A percentile compares a stretch with the other conserved stretches of the same genome.
Evolutionary conservation across 148 eudicot species (phyloP).

Genomic region (Rhododendron griersonianum): DNA sequence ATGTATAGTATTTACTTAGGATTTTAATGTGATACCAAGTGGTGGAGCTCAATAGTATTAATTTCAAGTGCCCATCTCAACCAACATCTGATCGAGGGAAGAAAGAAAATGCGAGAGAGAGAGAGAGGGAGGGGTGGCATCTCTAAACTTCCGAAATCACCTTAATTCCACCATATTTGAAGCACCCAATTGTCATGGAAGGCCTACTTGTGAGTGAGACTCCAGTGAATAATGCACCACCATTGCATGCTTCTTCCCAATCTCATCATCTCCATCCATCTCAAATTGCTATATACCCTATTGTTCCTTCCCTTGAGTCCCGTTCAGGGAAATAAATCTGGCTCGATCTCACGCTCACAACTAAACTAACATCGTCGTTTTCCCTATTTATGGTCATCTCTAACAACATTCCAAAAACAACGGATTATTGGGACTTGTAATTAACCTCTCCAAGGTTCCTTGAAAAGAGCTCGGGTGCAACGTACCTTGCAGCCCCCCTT

Average conservation of each 20-base stretch:
- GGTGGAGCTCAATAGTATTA: too few species aligned
- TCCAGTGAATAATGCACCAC: not conserved
- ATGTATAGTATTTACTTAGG: too few species aligned
- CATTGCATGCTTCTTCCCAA: not conserved
- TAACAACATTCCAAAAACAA: not conserved
- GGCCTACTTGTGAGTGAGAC: not conserved
- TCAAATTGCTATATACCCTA: not conserved
- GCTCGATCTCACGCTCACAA: not conserved
- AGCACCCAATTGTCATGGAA: not conserved
- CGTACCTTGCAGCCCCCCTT: not conserved
- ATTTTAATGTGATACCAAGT: too few species aligned
- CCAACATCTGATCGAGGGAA: too few species aligned
- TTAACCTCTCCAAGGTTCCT: not conserved
- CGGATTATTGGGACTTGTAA: not conserved
- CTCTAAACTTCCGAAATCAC: not conserved
- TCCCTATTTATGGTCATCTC: not conserved
- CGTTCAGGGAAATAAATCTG: not conserved
- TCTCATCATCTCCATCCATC: not conserved
- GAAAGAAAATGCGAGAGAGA: not conserved
- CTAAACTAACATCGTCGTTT: not conserved
- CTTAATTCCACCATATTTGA: not conserved
- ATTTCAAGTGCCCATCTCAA: too few species aligned
- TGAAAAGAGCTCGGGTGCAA: not conserved
- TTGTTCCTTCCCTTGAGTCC: not conserved
- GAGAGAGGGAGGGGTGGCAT: not conserved